These are phyloP conservation scores for Amphibolis antarctica DNA, from an alignment of 106 monocot genomes.

Conservation along the genomic window DNA sequence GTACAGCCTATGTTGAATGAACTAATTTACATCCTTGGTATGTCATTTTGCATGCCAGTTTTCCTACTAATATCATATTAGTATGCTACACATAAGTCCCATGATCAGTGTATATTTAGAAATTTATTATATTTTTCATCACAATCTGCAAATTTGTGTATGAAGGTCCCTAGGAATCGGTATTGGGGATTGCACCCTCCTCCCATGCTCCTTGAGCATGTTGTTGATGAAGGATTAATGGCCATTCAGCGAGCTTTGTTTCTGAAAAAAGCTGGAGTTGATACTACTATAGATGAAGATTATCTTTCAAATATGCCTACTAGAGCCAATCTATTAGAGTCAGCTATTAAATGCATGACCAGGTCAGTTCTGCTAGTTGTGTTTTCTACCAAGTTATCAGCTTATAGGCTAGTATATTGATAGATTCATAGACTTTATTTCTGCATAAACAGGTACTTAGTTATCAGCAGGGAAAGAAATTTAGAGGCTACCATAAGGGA, in stretches of 20 bases:
- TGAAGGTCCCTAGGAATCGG: slow-evolving; percentile 75
- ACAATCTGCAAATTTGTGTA: background rate
- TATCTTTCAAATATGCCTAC: slow-evolving; percentile 88
- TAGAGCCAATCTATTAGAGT: slow-evolving; percentile 60
- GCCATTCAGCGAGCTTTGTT: slow-evolving; percentile 62
- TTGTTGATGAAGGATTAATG: slow-evolving; percentile 71
- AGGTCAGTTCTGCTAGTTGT: slow-evolving; percentile 25
- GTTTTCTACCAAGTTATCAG: too few species aligned
- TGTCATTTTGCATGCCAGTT: too few species aligned
- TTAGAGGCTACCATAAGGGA: slow-evolving; percentile 47
- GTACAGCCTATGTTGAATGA: too few species aligned
- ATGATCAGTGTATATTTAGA: too few species aligned
- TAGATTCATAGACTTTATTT: background rate
- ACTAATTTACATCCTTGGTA: too few species aligned
- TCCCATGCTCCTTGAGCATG: slow-evolving; percentile 82
- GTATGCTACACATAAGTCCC: too few species aligned
- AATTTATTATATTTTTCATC: background rate
- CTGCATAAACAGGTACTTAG: slow-evolving; percentile 52
- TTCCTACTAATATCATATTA: too few species aligned
- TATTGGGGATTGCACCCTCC: slow-evolving; percentile 99
- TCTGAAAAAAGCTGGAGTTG: slow-evolving; percentile 88
- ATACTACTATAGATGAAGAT: slow-evolving; percentile 53
- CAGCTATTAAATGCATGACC: slow-evolving; percentile 63
- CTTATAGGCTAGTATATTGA: background rate
- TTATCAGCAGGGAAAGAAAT: slow-evolving; percentile 45